These are phyloP conservation scores for Kurtzmaniella natalensis DNA, from an alignment of 1,139 yeast species.

Conservation along the genomic window DNA sequence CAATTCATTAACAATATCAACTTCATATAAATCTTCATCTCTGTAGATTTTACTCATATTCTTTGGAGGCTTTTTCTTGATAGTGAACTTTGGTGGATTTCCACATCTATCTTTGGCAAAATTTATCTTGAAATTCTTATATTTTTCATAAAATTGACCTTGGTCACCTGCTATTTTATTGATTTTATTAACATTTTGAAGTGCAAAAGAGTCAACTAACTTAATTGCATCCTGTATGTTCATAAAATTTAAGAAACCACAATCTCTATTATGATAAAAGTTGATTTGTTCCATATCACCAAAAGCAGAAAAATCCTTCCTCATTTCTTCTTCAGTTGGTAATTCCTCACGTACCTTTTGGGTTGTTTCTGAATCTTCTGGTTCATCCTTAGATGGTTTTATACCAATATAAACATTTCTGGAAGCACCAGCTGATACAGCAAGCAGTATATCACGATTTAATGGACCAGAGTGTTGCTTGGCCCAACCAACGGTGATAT, in stretches of 20 bases:
- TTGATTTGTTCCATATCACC: constrained; percentile 47
- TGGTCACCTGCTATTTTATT: constrained; percentile 17
- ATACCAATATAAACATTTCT: constrained; percentile 46
- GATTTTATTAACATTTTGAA: constrained; percentile 16
- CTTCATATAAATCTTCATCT: constrained; percentile 6
- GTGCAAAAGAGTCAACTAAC: constrained; percentile 31
- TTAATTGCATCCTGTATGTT: constrained; percentile 36
- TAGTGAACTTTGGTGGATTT: constrained; percentile 42
- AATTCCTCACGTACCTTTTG: constrained; percentile 12
- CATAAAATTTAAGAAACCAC: constrained; percentile 44
- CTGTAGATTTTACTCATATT: background rate
- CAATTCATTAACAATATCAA: constrained; percentile 8
- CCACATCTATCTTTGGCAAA: constrained; percentile 49
- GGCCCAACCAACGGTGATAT: constrained; percentile 46
- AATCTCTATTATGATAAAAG: constrained; percentile 40
- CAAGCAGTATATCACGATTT: constrained; percentile 34
- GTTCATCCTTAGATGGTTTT: constrained; percentile 20
- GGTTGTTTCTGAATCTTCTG: constrained; percentile 5
- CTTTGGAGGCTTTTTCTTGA: constrained; percentile 24
- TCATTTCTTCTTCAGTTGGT: constrained; percentile 40
- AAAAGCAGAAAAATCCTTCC: constrained; percentile 35
- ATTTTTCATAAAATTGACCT: constrained; percentile 35
- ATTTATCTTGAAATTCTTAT: constrained; percentile 36
- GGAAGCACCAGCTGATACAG: constrained; percentile 48
- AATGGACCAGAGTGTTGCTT: constrained; percentile 41